Conservation (phyloP, 129 eudicot species). For the Tagetes erecta region DNA sequence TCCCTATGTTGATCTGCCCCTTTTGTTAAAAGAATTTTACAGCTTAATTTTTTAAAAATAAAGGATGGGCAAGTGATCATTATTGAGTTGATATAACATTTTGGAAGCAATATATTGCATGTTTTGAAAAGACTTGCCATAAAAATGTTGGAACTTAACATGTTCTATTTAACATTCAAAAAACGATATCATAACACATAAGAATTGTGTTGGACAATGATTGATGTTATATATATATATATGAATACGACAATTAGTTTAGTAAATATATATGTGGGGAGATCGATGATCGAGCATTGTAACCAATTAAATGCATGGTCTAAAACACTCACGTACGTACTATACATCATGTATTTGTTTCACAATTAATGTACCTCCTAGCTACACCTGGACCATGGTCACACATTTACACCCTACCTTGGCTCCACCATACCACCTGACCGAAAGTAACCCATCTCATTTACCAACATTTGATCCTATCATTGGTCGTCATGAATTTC, state of each 20-base stretch:
- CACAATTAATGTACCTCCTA: background rate
- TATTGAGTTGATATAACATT: slow-evolving; percentile 24
- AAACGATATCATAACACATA: slow-evolving; percentile 27
- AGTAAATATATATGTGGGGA: slow-evolving; percentile 14
- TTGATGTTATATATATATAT: slow-evolving; percentile 30
- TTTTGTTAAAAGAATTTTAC: background rate
- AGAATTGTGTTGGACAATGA: slow-evolving; percentile 26
- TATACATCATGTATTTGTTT: background rate
- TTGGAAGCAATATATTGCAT: slow-evolving; percentile 14
- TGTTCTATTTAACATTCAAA: slow-evolving; percentile 32
- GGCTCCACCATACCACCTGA: slow-evolving; percentile 27
- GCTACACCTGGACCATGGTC: background rate
- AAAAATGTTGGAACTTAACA: slow-evolving; percentile 40
- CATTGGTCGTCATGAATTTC: background rate
- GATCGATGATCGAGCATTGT: slow-evolving; percentile 8
- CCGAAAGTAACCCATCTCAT: slow-evolving; percentile 19
- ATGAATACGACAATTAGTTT: slow-evolving; percentile 13
- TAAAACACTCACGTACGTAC: slow-evolving; percentile 4
- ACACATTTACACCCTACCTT: background rate
- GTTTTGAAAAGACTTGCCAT: slow-evolving; percentile 41
- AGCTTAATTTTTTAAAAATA: background rate
- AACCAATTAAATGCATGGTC: slow-evolving; percentile 15
- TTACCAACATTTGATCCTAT: background rate
- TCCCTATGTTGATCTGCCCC: background rate
- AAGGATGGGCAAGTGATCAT: background rate